Evolutionary conservation across 2,329 filamentous ascomycete genomes (phyloP).

Genomic region (Blastomyces percursus): DNA sequence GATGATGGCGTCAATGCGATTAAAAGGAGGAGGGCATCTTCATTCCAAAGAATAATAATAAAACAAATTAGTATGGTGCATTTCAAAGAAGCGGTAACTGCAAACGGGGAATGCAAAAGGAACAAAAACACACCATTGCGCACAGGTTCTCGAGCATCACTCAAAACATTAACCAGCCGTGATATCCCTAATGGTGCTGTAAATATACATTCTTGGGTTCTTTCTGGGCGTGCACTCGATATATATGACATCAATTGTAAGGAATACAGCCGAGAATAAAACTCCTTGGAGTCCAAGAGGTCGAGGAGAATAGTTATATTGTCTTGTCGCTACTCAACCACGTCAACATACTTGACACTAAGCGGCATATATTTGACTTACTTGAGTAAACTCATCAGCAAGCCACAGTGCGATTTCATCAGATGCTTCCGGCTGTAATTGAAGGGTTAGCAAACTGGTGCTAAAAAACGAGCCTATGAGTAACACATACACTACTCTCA

Average conservation of each 20-base stretch:
- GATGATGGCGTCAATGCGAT: constrained; percentile 81
- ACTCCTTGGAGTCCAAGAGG: constrained; percentile 75
- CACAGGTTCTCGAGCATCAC: constrained; percentile 76
- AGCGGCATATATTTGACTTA: constrained; percentile 28
- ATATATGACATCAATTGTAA: constrained; percentile 83
- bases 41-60: not conserved
- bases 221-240: constrained; percentile 70
- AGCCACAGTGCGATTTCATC: constrained; percentile 95
- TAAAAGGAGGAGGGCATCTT: constrained; percentile 71
- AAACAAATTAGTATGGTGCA: not conserved
- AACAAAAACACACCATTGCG: constrained; percentile 51
- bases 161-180: constrained; percentile 69
- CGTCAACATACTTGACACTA: constrained; percentile 35
- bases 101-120: not conserved
- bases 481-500: constrained; percentile 44
- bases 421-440: constrained; percentile 69
- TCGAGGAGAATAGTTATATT: constrained; percentile 86
- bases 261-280: constrained; percentile 83
- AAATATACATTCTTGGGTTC: constrained; percentile 89
- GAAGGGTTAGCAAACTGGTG: constrained; percentile 14
- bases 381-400: constrained; percentile 94
- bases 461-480: constrained; percentile 5
- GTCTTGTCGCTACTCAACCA: constrained; percentile 63
- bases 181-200: constrained; percentile 81
- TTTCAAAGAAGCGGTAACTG: not conserved